Conservation (phyloP, 169 alveolate genomes). For the Cryptosporidium xiaoi region DNA sequence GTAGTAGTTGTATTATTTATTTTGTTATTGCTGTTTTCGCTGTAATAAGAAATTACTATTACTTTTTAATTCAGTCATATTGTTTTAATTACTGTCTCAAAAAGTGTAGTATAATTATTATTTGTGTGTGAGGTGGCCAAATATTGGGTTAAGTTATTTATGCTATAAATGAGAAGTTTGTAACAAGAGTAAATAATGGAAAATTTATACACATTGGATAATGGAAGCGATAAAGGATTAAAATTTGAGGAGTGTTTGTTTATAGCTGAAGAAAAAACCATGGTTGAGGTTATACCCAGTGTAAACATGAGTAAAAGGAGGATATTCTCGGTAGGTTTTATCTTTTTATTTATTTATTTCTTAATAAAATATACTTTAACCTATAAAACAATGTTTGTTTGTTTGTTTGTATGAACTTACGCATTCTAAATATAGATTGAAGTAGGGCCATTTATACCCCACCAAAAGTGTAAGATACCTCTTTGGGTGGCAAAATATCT, state of each 20-base stretch:
- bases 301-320: conserved; percentile 34
- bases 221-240: background rate
- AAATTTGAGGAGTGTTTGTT: conserved; percentile 58
- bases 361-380: background rate
- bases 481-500: conserved; percentile 57
- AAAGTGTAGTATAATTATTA: too few relatives aligned
- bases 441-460: conserved; percentile 60
- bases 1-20: too few relatives aligned
- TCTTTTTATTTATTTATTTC: background rate
- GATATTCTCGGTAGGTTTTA: conserved; percentile 62
- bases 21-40: too few relatives aligned
- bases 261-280: conserved; percentile 48
- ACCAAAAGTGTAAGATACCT: conserved; percentile 61
- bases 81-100: too few relatives aligned
- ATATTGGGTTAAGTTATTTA: too few relatives aligned
- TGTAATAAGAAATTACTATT: too few relatives aligned
- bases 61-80: too few relatives aligned
- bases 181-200: background rate
- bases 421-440: conserved; percentile 10
- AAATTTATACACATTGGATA: background rate
- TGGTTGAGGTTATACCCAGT: conserved; percentile 54
- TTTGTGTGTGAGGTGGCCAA: too few relatives aligned
- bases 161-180: background rate
- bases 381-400: background rate
- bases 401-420: background rate